Evolutionary conservation across 1,284 basidiomycete genomes (phyloP).

Genomic region (Trichosporon sp.): DNA sequence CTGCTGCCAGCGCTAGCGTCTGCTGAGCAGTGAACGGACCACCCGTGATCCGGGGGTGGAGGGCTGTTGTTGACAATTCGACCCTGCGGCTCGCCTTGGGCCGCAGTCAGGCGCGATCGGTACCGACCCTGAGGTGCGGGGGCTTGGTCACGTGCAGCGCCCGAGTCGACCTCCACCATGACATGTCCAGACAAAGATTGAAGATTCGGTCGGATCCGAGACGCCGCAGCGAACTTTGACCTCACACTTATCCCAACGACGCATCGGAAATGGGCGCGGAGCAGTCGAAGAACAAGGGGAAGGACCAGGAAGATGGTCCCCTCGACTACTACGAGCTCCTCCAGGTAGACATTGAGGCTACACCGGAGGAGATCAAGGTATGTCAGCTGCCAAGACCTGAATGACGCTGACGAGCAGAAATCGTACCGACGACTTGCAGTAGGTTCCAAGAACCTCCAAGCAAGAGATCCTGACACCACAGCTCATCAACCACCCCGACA

Average conservation of each 20-base stretch:
- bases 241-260: not conserved
- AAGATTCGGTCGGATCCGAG: not conserved
- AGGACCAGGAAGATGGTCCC: constrained; percentile 24
- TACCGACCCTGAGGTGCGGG: not conserved
- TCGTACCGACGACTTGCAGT: constrained; percentile 73
- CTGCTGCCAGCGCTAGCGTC: not conserved
- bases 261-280: constrained; percentile 39
- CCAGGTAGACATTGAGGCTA: constrained; percentile 70
- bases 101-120: not conserved
- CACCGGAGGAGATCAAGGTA: constrained; percentile 81
- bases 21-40: not conserved
- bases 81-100: not conserved
- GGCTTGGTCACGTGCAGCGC: not conserved
- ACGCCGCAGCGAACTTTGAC: not conserved
- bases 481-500: constrained; percentile 82
- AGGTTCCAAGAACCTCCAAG: constrained; percentile 9
- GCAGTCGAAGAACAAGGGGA: constrained; percentile 26
- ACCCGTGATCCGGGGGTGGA: not conserved
- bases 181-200: not conserved
- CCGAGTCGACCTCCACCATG: not conserved
- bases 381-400: constrained; percentile 17
- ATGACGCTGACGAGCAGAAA: constrained; percentile 53
- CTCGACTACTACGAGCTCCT: constrained; percentile 74
- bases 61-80: not conserved
- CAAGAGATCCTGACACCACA: constrained; percentile 7